These are phyloP conservation scores for Cyclocybe cylindracea DNA, from an alignment of 768 basidiomycete species.

Conservation along the genomic window DNA sequence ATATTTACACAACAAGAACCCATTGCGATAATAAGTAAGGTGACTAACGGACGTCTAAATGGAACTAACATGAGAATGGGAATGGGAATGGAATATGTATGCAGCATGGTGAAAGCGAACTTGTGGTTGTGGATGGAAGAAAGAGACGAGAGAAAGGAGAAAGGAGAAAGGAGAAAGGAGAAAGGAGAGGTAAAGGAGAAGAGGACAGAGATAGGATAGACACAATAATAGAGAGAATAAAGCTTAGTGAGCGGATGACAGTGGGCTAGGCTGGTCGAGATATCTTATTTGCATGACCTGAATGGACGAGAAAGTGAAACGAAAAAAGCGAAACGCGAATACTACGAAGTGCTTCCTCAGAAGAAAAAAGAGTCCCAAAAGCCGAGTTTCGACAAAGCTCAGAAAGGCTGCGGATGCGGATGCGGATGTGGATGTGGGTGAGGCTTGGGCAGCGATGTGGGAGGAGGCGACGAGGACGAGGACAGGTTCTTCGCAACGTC, in stretches of 20 bases:
- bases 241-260: background rate
- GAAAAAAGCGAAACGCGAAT: background rate
- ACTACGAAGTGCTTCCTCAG: too few relatives aligned
- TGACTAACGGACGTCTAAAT: too few relatives aligned
- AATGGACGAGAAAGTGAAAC: constrained; percentile 7
- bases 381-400: too few relatives aligned
- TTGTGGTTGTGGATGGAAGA: constrained; percentile 2
- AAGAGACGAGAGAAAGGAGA: background rate
- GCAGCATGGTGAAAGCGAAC: too few relatives aligned
- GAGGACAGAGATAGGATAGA: constrained; percentile 2
- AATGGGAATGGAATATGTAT: too few relatives aligned
- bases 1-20: constrained; percentile 7
- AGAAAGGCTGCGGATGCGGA: too few relatives aligned
- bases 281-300: background rate
- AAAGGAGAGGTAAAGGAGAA: background rate
- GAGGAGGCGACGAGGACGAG: background rate
- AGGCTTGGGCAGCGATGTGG: background rate
- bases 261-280: too few relatives aligned
- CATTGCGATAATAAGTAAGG: background rate
- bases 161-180: constrained; percentile 1
- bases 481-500: constrained; percentile 19
- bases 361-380: background rate
- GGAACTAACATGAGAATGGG: too few relatives aligned
- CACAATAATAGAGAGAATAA: background rate
- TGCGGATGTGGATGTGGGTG: too few relatives aligned